Conservation (phyloP, 1,284 basidiomycete species). For the Ustilago tritici region DNA sequence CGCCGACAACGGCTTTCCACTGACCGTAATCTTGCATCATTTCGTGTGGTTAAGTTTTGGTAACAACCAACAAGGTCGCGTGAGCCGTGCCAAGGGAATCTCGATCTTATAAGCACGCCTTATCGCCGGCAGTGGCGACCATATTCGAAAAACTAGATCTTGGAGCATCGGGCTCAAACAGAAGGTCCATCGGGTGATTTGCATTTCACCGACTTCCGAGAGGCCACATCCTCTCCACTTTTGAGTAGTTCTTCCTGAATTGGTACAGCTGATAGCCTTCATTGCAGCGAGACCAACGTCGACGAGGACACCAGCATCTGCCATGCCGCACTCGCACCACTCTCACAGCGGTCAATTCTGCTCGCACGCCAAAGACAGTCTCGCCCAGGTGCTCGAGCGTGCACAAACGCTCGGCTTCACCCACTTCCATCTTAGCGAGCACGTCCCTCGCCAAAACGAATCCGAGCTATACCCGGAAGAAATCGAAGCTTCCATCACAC, state of each 20-base stretch:
- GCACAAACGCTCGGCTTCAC: constrained; percentile 84
- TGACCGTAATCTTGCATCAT: constrained; percentile 23
- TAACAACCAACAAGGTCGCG: background rate
- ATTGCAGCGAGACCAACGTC: background rate
- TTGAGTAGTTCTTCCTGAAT: background rate
- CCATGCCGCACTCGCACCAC: constrained; percentile 84
- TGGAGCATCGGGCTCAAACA: background rate
- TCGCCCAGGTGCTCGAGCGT: constrained; percentile 83
- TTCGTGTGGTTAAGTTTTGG: background rate
- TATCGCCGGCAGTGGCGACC: constrained; percentile 12
- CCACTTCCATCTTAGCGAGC: constrained; percentile 91
- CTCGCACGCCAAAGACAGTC: constrained; percentile 82
- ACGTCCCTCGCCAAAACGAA: constrained; percentile 85
- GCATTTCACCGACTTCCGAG: background rate
- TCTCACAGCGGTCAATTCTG: constrained; percentile 98
- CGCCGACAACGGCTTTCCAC: constrained; percentile 14
- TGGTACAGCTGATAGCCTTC: background rate
- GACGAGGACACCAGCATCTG: background rate
- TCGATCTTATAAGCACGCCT: constrained; percentile 28
- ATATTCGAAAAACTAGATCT: background rate
- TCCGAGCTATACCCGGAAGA: constrained; percentile 95
- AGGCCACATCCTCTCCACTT: constrained; percentile 10
- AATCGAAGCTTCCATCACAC: constrained; percentile 71
- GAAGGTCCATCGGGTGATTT: background rate
- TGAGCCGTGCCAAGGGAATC: background rate